Evolutionary conservation across 768 basidiomycete species (phyloP).

Genomic region (Suillus alpinus): DNA sequence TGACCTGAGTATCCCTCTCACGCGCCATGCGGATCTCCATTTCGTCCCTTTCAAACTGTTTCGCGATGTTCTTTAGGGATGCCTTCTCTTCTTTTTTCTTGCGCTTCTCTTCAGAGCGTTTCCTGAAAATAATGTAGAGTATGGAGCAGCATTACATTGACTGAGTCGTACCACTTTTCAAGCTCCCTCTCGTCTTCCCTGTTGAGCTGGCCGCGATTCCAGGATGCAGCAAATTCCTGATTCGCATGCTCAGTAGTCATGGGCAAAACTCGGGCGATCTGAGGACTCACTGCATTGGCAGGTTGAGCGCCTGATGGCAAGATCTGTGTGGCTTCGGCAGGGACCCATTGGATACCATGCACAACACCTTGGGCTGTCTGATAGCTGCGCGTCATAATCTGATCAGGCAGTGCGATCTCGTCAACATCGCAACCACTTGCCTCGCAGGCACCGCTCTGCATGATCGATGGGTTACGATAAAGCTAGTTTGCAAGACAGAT

Average conservation of each 20-base stretch:
- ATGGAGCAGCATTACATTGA: not conserved
- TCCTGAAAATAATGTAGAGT: constrained; percentile 32
- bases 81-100: constrained; percentile 52
- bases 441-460: constrained; percentile 71
- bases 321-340: constrained; percentile 64
- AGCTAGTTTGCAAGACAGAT: constrained; percentile 3
- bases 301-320: constrained; percentile 59
- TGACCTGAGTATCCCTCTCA: constrained; percentile 49
- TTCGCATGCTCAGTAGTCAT: not conserved
- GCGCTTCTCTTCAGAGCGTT: constrained; percentile 45
- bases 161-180: constrained; percentile 42
- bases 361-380: constrained; percentile 67
- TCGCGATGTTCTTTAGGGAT: constrained; percentile 36
- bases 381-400: constrained; percentile 49
- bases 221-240: constrained; percentile 61
- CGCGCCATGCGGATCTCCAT: constrained; percentile 55
- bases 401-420: constrained; percentile 8
- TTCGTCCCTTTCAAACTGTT: constrained; percentile 43
- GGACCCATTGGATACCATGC: constrained; percentile 61
- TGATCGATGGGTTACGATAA: constrained; percentile 10
- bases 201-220: constrained; percentile 43
- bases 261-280: not conserved
- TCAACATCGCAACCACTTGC: constrained; percentile 34
- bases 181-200: constrained; percentile 40
- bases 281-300: constrained; percentile 47